A percentile compares a stretch with the other conserved stretches of the same genome.
phyloP scores from a whole-genome alignment of 495 filamentous ascomycete species.

The Aspergillus incahuasiensis region DNA sequence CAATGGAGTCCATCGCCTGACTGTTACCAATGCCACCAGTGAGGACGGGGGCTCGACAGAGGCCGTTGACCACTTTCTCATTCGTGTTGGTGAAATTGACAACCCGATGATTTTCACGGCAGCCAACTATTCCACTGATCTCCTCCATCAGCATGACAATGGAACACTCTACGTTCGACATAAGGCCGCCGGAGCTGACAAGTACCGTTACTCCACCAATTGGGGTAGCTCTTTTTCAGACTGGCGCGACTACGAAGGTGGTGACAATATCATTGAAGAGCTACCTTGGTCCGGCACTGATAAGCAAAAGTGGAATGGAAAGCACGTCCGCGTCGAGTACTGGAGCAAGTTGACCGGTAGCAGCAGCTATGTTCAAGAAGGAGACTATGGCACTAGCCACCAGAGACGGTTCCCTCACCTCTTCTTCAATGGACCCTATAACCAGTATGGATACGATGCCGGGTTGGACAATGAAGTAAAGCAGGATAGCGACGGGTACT shows the following conservation, averaged over 20 bases:
- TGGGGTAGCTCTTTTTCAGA: slow-evolving; percentile 56
- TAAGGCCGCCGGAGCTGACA: slow-evolving; percentile 58
- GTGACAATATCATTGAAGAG: slow-evolving; percentile 40
- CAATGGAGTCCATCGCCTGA: slow-evolving; percentile 62
- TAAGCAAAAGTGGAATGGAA: slow-evolving; percentile 58
- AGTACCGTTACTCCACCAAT: slow-evolving; percentile 60
- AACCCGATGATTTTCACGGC: slow-evolving; percentile 56
- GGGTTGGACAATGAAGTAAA: slow-evolving; percentile 54
- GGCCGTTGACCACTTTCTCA: slow-evolving; percentile 51
- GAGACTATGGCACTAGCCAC: slow-evolving; percentile 45
- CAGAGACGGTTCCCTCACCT: slow-evolving; percentile 59
- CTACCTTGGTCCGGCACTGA: slow-evolving; percentile 59
- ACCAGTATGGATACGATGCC: slow-evolving; percentile 64
- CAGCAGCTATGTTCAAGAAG: slow-evolving; percentile 60
- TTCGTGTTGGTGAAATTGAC: slow-evolving; percentile 51
- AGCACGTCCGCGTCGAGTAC: slow-evolving; percentile 65
- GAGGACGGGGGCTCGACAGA: slow-evolving; percentile 39
- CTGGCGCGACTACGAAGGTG: slow-evolving; percentile 54
- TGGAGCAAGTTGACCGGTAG: slow-evolving; percentile 62
- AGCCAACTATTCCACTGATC: slow-evolving; percentile 55
- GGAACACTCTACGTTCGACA: slow-evolving; percentile 50
- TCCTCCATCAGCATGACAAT: slow-evolving; percentile 41
- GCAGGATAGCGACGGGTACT: slow-evolving; percentile 50
- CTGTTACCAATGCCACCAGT: slow-evolving; percentile 51
- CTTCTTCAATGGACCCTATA: slow-evolving; percentile 61